Evolutionary conservation across 2,329 filamentous ascomycete genomes (phyloP).

Genomic region (Stagonosporopsis rhizophila): DNA sequence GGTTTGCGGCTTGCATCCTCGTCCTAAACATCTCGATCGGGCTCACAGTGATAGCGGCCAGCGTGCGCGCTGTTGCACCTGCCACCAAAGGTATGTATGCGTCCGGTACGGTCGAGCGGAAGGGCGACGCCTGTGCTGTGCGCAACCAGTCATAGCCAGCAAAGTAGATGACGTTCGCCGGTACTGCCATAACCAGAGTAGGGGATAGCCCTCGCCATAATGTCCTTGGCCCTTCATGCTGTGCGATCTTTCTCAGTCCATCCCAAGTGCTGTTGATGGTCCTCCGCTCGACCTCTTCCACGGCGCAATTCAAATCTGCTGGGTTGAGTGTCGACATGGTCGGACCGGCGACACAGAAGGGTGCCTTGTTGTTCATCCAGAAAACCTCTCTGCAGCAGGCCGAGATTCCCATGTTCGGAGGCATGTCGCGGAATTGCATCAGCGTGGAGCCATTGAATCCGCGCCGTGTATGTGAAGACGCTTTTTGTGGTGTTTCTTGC

Average conservation of each 20-base stretch:
- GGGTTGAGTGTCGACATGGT: conserved; percentile 55
- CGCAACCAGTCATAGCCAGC: conserved; percentile 97
- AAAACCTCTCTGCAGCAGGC: conserved; percentile 97
- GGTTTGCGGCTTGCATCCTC: conserved; percentile 79
- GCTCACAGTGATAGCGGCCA: conserved; percentile 83
- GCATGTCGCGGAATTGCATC: conserved; percentile 69
- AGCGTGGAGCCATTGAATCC: conserved; percentile 38
- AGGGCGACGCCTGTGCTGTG: conserved; percentile 73
- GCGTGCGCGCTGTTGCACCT: conserved; percentile 76
- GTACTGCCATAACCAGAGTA: conserved; percentile 91
- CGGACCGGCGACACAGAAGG: conserved; percentile 77
- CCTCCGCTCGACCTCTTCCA: conserved; percentile 82
- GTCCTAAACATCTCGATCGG: conserved; percentile 96
- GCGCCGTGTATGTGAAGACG: conserved; percentile 60
- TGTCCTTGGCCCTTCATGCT: conserved; percentile 85
- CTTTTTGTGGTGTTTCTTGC: conserved; percentile 64
- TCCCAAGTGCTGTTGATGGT: conserved; percentile 92
- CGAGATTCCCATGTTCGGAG: conserved; percentile 87
- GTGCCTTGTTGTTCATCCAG: conserved; percentile 85
- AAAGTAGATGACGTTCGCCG: conserved; percentile 97
- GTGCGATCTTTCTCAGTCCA: conserved; percentile 90
- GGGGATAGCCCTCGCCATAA: conserved; percentile 95
- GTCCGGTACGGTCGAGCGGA: conserved; percentile 64
- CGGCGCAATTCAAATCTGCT: conserved; percentile 72
- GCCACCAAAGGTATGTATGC: conserved; percentile 80